Evolutionary conservation across 495 filamentous ascomycete species (phyloP), one percentile per base, ranked within the genome.

Genomic region (Penicillium soppii): DNA sequence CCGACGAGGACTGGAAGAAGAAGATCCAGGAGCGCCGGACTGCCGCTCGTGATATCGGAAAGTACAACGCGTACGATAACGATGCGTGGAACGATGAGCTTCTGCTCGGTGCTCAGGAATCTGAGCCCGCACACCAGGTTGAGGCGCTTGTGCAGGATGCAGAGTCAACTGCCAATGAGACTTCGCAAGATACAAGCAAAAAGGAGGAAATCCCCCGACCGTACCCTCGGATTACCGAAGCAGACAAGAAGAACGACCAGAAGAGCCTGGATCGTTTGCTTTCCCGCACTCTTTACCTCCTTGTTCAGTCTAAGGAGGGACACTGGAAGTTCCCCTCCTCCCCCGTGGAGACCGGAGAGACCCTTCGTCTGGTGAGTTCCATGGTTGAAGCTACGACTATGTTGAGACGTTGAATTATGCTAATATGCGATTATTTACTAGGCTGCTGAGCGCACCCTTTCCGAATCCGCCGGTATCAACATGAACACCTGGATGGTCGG

Each of bases 401-500:
- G 7, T 23, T 23, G 29, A 4, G 7, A 7, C 8, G 13, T 5
- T 22, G 15, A 35, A 37, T 36, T 7, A 33, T 47, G 21, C 26
- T 50, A 48, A 58, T 16, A 2, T 23, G 7, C 0, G 4, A 4
- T 26, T 59, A 25, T 22, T 56, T 9, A 5, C 7, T 46, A 98
- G 95, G 88, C 88, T 25, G 92, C 92, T 37, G 81, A 87, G 54
- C 83, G 91, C 41, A 82, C 87, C 51, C 78, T 97, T 5, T 67
- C 80, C 37, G 82, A 91, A 55, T 73, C 90, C 10, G 90, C 82
- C 10, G 94, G 94, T 52, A 68, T 87, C 23, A 96, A 99, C 78
- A 97, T 99, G 92, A 97, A 97, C 76, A 97, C 91, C 50, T 99
- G 95, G 92, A 80, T 97, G 58, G 88, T 97, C 51, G 94, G 92